phyloP scores from a whole-genome alignment of 805 yeast genomes.

The Hanseniaspora hatyaiensis region DNA sequence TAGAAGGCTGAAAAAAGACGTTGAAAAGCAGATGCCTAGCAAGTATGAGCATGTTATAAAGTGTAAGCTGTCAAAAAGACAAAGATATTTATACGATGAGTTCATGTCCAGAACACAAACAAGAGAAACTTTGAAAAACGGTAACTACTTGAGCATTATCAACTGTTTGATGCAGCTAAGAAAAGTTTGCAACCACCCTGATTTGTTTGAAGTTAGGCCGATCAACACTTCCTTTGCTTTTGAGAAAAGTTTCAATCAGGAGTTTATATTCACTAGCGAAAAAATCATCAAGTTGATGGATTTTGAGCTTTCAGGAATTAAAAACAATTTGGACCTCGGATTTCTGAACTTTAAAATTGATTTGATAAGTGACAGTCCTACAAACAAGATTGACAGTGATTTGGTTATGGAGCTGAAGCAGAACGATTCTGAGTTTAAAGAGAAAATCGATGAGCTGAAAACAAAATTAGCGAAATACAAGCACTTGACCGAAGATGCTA shows the following conservation, averaged over 20 bases:
- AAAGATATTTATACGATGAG: constrained; percentile 83
- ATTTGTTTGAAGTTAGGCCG: constrained; percentile 89
- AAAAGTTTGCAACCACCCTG: constrained; percentile 94
- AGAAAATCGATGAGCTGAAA: constrained; percentile 21
- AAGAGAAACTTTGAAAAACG: constrained; percentile 81
- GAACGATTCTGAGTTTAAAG: not conserved
- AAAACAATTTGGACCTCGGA: constrained; percentile 35
- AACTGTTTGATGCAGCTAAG: constrained; percentile 96
- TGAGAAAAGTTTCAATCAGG: constrained; percentile 47
- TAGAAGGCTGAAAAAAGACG: constrained; percentile 88
- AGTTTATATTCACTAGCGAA: constrained; percentile 31
- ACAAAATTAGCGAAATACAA: constrained; percentile 23
- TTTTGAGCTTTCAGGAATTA: constrained; percentile 1
- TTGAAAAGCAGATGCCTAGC: constrained; percentile 97
- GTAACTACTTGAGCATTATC: constrained; percentile 86
- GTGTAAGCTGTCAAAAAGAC: constrained; percentile 86
- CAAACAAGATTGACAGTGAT: not conserved
- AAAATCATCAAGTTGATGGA: not conserved
- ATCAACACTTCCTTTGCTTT: constrained; percentile 80
- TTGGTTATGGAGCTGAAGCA: not conserved
- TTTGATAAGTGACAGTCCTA: not conserved
- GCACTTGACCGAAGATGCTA: constrained; percentile 26
- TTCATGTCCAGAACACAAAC: constrained; percentile 96
- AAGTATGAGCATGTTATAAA: constrained; percentile 90
- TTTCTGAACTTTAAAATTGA: constrained; percentile 48